Percentiles rank a stretch among this genome's conserved stretches.
Evolutionary conservation across 176 grass and related monocot species (phyloP).

Genomic region (Phoenix dactylifera): DNA sequence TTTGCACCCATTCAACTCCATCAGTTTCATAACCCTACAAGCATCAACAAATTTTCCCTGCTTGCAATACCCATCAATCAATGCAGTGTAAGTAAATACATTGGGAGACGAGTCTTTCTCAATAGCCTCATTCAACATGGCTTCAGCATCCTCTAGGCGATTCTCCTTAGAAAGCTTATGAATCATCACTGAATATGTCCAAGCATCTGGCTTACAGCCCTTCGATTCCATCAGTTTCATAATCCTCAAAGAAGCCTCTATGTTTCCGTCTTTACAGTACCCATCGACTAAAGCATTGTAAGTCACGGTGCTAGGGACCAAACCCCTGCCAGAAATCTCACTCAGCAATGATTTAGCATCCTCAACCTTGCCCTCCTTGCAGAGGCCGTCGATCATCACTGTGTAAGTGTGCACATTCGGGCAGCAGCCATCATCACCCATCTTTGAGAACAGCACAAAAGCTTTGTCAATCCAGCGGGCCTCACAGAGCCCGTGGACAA

Average conservation of each 20-base stretch:
- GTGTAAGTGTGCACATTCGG: constrained; percentile 9
- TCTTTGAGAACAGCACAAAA: too few relatives aligned
- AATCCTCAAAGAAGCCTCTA: not conserved
- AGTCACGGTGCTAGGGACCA: too few relatives aligned
- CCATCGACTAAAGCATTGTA: too few relatives aligned
- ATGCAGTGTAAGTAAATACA: constrained; percentile 8
- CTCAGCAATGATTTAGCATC: too few relatives aligned
- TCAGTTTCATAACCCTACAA: not conserved
- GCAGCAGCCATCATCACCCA: too few relatives aligned
- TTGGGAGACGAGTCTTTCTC: not conserved
- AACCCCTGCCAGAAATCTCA: too few relatives aligned
- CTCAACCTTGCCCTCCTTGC: not conserved
- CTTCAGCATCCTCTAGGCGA: constrained; percentile 5
- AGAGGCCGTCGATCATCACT: not conserved
- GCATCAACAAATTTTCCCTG: constrained; percentile 1
- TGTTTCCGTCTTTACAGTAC: too few relatives aligned
- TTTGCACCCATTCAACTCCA: constrained; percentile 10
- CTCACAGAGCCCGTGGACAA: constrained; percentile 3
- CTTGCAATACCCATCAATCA: constrained; percentile 15
- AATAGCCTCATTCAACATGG: constrained; percentile 5
- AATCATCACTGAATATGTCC: constrained; percentile 8
- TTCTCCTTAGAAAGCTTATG: not conserved
- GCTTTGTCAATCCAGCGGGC: not conserved
- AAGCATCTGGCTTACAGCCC: constrained; percentile 8
- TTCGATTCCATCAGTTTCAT: constrained; percentile 9